Percentiles rank a stretch among this genome's conserved stretches.
These are phyloP conservation scores for Pilatotrama ljubarskyi DNA, from an alignment of 768 basidiomycete genomes.

Conservation along the genomic window DNA sequence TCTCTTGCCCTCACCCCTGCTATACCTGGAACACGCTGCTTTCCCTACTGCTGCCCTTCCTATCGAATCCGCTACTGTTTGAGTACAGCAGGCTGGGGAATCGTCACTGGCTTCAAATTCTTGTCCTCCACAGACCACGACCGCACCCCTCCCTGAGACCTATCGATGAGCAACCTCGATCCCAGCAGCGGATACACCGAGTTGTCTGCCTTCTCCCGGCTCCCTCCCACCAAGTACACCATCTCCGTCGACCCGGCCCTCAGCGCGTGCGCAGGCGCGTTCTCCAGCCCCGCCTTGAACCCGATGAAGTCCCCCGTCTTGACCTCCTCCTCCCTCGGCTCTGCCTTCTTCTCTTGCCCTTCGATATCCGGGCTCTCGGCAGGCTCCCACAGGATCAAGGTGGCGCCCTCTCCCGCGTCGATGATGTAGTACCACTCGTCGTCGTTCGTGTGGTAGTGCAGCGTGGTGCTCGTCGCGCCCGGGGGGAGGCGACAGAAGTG, in stretches of 20 bases:
- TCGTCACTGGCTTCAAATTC: conserved; percentile 16
- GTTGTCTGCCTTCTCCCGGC: conserved; percentile 23
- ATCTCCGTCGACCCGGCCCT: conserved; percentile 23
- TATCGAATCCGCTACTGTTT: background rate
- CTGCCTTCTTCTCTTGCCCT: background rate
- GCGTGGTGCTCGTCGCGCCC: conserved; percentile 18
- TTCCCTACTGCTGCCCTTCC: too few relatives aligned
- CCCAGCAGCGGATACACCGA: conserved; percentile 24
- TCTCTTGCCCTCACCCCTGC: too few relatives aligned
- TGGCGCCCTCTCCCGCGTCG: conserved; percentile 20
- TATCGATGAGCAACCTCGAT: conserved; percentile 16
- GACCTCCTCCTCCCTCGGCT: conserved; percentile 21
- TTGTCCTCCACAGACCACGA: conserved; percentile 21
- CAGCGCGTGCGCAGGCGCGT: conserved; percentile 22
- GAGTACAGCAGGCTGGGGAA: background rate
- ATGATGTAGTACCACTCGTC: conserved; percentile 28
- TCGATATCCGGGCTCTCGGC: background rate
- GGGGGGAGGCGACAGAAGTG: conserved; percentile 24
- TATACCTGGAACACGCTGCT: too few relatives aligned
- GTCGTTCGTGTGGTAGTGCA: conserved; percentile 25
- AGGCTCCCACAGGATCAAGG: conserved; percentile 19
- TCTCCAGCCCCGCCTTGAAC: conserved; percentile 22
- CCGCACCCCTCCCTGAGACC: background rate
- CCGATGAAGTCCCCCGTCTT: conserved; percentile 28
- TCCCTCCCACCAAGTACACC: conserved; percentile 29